Conservation (phyloP, 176 grass and related monocot species). For the Chloris gayana region DNA sequence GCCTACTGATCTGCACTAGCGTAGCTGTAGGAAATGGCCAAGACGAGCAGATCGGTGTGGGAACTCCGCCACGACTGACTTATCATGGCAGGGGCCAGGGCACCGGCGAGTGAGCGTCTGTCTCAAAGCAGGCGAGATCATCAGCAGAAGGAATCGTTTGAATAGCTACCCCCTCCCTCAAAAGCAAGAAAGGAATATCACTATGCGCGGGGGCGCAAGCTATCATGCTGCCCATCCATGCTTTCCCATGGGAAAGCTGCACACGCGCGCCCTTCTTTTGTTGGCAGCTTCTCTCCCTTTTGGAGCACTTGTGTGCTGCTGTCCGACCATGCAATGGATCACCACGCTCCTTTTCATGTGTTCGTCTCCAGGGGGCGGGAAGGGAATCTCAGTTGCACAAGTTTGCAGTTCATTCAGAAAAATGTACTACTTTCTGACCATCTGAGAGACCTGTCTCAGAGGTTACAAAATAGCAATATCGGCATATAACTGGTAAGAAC, state of each 20-base stretch:
- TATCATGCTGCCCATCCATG: slow-evolving; percentile 35
- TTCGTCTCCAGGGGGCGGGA: background rate
- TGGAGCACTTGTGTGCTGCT: slow-evolving; percentile 15
- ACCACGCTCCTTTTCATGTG: slow-evolving; percentile 30
- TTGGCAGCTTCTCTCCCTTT: slow-evolving; percentile 16
- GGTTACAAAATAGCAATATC: background rate
- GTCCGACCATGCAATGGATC: background rate
- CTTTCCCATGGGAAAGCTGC: slow-evolving; percentile 32
- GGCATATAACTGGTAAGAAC: background rate
- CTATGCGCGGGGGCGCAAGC: background rate
- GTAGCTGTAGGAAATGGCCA: background rate
- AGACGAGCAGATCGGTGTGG: background rate
- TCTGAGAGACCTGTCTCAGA: slow-evolving; percentile 26
- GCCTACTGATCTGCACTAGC: background rate
- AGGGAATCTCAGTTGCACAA: background rate
- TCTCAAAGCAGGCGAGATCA: slow-evolving; percentile 17
- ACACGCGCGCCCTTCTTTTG: slow-evolving; percentile 25
- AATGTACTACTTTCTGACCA: background rate
- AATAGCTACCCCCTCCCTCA: background rate
- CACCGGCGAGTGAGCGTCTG: slow-evolving; percentile 19
- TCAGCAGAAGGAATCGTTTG: background rate
- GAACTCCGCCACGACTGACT: background rate
- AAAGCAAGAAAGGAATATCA: slow-evolving; percentile 39
- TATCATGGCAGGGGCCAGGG: background rate
- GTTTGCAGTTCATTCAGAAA: background rate